Conservation (phyloP, 306 rosid species). For the Lathyrus tuberosus region DNA sequence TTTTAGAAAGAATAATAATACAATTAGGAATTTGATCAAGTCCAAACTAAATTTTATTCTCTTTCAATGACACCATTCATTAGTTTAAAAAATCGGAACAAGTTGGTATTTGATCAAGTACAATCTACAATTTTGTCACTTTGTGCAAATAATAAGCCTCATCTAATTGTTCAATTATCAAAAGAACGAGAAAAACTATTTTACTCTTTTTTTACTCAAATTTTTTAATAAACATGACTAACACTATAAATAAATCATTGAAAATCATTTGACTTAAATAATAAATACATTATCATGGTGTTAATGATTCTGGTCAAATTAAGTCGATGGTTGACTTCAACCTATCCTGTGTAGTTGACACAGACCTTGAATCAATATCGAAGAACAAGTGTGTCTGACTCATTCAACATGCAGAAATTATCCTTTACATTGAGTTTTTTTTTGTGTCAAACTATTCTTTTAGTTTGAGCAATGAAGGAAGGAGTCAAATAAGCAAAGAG, state of each 20-base stretch:
- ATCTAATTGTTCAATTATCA: neutral
- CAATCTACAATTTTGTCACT: neutral
- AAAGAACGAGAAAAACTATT: neutral
- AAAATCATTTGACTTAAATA: neutral
- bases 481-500: conserved; percentile 14
- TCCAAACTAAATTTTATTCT: conserved; percentile 23
- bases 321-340: conserved; percentile 19
- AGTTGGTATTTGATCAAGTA: conserved; percentile 6
- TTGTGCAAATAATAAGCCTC: too few relatives aligned
- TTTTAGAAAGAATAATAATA: too few relatives aligned
- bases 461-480: conserved; percentile 12
- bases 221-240: neutral
- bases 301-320: conserved; percentile 15
- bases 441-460: neutral
- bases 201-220: neutral
- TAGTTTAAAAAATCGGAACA: neutral
- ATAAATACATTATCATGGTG: neutral
- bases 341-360: conserved; percentile 24
- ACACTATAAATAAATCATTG: neutral
- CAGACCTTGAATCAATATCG: neutral
- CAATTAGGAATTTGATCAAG: conserved; percentile 17
- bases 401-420: conserved; percentile 8
- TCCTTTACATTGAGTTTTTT: neutral
- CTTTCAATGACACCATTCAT: conserved; percentile 4
- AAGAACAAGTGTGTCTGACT: conserved; percentile 27